These are phyloP conservation scores for Amanita exitialis DNA, from an alignment of 768 basidiomycete genomes.

Conservation along the genomic window DNA sequence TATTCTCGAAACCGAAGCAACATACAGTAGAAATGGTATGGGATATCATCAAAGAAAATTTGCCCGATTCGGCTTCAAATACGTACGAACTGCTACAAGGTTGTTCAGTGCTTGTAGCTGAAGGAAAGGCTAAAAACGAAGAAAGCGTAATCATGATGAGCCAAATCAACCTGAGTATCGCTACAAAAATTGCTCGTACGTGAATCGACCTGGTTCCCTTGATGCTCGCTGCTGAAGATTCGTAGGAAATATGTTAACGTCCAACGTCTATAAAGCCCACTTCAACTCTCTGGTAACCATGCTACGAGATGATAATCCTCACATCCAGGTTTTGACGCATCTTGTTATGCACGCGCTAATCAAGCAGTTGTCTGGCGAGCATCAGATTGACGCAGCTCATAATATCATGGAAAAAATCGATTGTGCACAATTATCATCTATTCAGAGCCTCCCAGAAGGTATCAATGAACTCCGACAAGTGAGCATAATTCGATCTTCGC, in stretches of 20 bases:
- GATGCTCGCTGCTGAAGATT: neutral
- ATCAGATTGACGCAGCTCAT: conserved; percentile 45
- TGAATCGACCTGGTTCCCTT: conserved; percentile 3
- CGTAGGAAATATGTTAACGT: conserved; percentile 58
- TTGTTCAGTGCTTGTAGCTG: conserved; percentile 36
- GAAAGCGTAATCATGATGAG: conserved; percentile 30
- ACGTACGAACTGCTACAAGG: conserved; percentile 41
- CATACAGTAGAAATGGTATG: conserved; percentile 61
- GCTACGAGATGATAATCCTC: conserved; percentile 36
- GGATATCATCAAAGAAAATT: conserved; percentile 45
- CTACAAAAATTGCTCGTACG: conserved; percentile 58
- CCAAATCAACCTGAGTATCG: conserved; percentile 42
- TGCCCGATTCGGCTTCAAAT: conserved; percentile 7
- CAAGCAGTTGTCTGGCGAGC: conserved; percentile 41
- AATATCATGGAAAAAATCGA: conserved; percentile 36
- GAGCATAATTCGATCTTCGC: conserved; percentile 6
- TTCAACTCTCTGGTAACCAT: conserved; percentile 41
- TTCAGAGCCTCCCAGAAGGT: conserved; percentile 27
- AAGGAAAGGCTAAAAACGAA: conserved; percentile 21
- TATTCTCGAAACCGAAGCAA: conserved; percentile 65
- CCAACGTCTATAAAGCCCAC: conserved; percentile 31
- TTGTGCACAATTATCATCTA: conserved; percentile 31
- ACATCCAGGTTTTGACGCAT: conserved; percentile 48
- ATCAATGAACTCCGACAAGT: conserved; percentile 24
- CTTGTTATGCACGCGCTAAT: conserved; percentile 58